A percentile compares a stretch with the other conserved stretches of the same genome.
Conservation (phyloP, 176 grass and related monocot genomes). For the Cocos nucifera region DNA sequence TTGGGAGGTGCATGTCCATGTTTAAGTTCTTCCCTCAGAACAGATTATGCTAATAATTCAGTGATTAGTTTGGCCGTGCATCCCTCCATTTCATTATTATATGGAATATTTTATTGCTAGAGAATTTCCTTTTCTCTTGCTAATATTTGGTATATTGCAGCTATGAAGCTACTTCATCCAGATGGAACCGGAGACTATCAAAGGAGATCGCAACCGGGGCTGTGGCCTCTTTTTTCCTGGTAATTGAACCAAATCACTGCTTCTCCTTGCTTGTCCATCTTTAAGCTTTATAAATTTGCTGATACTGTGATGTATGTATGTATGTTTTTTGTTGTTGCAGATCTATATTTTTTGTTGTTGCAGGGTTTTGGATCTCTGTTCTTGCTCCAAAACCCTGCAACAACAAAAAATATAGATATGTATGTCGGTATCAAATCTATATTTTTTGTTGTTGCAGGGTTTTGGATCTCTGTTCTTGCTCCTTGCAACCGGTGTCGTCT, state of each 20-base stretch:
- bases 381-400: constrained; percentile 83
- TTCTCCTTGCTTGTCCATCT: neutral
- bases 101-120: too few species aligned
- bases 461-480: constrained; percentile 94
- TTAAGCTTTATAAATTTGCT: too few species aligned
- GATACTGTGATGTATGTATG: too few species aligned
- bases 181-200: neutral
- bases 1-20: too few species aligned
- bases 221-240: constrained; percentile 2
- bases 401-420: too few species aligned
- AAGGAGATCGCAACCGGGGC: neutral
- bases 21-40: too few species aligned
- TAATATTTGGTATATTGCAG: neutral
- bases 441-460: constrained; percentile 33
- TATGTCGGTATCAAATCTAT: too few species aligned
- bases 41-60: too few species aligned
- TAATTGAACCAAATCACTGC: neutral
- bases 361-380: constrained; percentile 96
- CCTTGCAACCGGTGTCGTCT: constrained; percentile 81
- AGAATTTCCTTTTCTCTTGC: too few species aligned
- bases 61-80: too few species aligned
- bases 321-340: too few species aligned
- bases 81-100: too few species aligned
- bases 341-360: neutral
- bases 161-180: constrained; percentile 13